phyloP scores from a whole-genome alignment of 1,139 yeast species.

The Kluyveromyces marxianus region DNA sequence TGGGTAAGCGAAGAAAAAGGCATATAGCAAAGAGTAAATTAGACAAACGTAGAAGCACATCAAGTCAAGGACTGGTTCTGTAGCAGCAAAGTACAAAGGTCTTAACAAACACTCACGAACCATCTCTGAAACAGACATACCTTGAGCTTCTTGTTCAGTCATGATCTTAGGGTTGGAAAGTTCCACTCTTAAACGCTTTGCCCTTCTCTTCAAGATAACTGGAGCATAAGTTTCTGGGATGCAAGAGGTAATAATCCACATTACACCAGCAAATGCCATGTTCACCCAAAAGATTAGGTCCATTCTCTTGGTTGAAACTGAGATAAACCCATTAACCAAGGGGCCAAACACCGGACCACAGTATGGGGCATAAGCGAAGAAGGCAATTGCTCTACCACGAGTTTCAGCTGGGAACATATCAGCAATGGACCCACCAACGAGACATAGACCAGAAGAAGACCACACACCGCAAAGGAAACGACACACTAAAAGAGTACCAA shows the following conservation, averaged over 20 bases:
- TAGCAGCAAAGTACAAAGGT: constrained; percentile 64
- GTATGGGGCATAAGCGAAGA: constrained; percentile 87
- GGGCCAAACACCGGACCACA: constrained; percentile 92
- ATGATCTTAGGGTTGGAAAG: constrained; percentile 75
- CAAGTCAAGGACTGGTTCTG: constrained; percentile 79
- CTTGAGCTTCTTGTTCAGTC: constrained; percentile 88
- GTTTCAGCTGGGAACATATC: constrained; percentile 75
- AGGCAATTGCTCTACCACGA: constrained; percentile 84
- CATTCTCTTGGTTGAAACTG: constrained; percentile 57
- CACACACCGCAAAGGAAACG: constrained; percentile 85
- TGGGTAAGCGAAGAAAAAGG: constrained; percentile 87
- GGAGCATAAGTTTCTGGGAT: constrained; percentile 93
- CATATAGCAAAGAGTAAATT: constrained; percentile 79
- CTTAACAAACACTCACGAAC: constrained; percentile 60
- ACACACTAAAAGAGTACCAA: constrained; percentile 71
- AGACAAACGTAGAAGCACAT: constrained; percentile 81
- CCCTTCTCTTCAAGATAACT: constrained; percentile 67
- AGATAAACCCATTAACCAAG: constrained; percentile 79
- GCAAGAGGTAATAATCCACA: constrained; percentile 55
- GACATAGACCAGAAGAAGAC: constrained; percentile 73
- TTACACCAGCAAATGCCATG: constrained; percentile 82
- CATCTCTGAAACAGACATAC: constrained; percentile 57
- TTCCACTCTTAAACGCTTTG: constrained; percentile 61
- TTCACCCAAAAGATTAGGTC: constrained; percentile 82
- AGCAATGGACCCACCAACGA: constrained; percentile 87